Evolutionary conservation across 768 basidiomycete genomes (phyloP), one percentile per base, ranked within the genome.

Genomic region (Cubamyces lactineus): DNA sequence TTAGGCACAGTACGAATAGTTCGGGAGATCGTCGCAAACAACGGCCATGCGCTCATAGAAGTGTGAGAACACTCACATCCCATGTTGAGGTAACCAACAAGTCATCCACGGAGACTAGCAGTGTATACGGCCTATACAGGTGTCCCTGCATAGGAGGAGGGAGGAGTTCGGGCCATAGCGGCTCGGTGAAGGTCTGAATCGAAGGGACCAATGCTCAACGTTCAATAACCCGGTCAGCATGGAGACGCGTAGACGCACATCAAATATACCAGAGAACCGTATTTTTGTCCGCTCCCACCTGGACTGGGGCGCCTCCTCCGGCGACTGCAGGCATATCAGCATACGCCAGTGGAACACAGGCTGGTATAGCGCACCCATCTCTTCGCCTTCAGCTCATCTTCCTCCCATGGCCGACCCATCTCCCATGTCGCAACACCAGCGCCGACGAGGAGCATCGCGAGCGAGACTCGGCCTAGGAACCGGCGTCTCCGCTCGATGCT

Each of bases 71-170:
- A 87, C 95, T 73, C 71, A 97, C 96, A 82, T 97, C 94, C 97
- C 97, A 99, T 4, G 88, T 89, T 12, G 93, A 95, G 12, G 90
- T 89, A 19, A 98, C 84, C 39, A 98, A 82, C 24, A 99, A 82
- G 70, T 96, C 96, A 63, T 99, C 96, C 24, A 99, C 77, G 34
- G 94, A 94, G 53, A 99, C 75, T 9, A 98, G 79, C 19, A 98
- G 84, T 1, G 96, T 98, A 77, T 94, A 97, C 0, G 94, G 94
- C 59, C 95, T 89, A 74, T 90, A 87, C 61, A 93, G 87, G 2
- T 90, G 89, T 26, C 87, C 77, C 3, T 94, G 92, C 45, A 90
- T 80, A 12, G 91, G 89, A 45, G 92, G 88, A 0, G 96, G 97
- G 1, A 99, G 84, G 1, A 99, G 84, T 71, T 96, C 94, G 28